These are phyloP conservation scores for Aegilops sharonensis DNA, from an alignment of 176 grass and related monocot species.

Conservation along the genomic window DNA sequence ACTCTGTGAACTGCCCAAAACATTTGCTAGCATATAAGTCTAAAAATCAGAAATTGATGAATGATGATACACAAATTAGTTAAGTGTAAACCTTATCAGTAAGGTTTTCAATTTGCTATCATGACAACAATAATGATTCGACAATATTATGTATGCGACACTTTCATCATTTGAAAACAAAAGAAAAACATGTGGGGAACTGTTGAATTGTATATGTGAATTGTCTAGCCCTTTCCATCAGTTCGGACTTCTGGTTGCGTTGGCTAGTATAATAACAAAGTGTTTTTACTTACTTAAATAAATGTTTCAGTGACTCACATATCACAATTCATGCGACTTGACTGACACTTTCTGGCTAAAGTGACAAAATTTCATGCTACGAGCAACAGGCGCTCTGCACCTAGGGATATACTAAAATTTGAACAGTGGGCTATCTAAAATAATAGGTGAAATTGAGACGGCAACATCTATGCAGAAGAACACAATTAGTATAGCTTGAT, in stretches of 20 bases:
- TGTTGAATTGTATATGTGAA: no score
- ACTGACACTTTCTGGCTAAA: not conserved
- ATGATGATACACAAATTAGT: not conserved
- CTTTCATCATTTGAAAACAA: not conserved
- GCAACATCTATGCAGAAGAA: not conserved
- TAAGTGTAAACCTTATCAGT: not conserved
- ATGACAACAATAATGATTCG: not conserved
- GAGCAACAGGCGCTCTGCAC: not conserved
- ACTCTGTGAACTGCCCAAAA: conserved; percentile 77
- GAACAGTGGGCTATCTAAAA: not conserved
- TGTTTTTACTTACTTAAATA: not conserved
- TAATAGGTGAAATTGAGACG: not conserved
- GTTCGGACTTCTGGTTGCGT: no score
- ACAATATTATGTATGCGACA: not conserved
- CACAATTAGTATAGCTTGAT: not conserved
- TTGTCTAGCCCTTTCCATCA: no score
- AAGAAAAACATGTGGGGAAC: not conserved
- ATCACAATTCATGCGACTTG: not conserved
- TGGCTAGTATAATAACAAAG: not conserved
- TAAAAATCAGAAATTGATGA: not conserved
- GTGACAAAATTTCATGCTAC: not conserved
- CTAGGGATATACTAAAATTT: not conserved
- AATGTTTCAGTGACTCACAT: not conserved
- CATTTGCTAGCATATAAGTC: not conserved
- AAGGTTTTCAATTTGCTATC: not conserved